phyloP scores from a whole-genome alignment of 2,329 filamentous ascomycete genomes.

The Phyllosticta capitalensis region DNA sequence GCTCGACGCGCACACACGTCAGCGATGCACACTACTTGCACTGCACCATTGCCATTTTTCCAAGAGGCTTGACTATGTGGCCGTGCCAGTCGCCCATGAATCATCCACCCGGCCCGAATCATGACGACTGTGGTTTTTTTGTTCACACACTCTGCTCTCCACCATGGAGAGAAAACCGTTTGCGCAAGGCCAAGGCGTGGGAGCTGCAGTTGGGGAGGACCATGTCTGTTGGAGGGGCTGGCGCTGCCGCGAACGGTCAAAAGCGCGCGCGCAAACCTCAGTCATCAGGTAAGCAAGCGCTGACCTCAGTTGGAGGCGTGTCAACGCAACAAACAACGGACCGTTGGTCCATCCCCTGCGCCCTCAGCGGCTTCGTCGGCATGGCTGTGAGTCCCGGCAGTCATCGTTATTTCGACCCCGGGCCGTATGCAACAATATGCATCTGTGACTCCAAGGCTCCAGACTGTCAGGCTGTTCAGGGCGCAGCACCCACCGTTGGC shows the following conservation, averaged over 20 bases:
- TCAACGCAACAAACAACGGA: neutral
- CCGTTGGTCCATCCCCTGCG: neutral
- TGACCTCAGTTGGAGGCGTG: neutral
- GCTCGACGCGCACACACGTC: too few species aligned
- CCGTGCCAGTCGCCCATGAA: too few species aligned
- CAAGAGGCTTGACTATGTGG: too few species aligned
- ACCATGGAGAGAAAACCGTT: neutral
- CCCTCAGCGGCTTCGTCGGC: neutral
- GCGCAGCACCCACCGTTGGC: neutral
- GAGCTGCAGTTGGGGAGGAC: neutral
- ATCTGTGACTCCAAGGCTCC: neutral
- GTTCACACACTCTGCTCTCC: neutral
- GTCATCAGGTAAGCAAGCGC: neutral
- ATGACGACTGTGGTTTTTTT: neutral
- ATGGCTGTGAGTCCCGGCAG: neutral
- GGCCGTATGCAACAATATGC: neutral
- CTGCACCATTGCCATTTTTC: too few species aligned
- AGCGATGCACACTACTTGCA: too few species aligned
- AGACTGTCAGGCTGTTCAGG: neutral
- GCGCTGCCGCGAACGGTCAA: neutral
- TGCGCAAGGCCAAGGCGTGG: neutral
- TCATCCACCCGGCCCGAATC: neutral
- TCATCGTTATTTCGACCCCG: neutral
- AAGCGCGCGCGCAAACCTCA: too few species aligned
- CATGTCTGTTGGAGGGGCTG: neutral